Percentiles rank a stretch among this genome's conserved stretches.
These are phyloP conservation scores for Serendipita sp. DNA, from an alignment of 768 basidiomycete genomes.

Conservation along the genomic window DNA sequence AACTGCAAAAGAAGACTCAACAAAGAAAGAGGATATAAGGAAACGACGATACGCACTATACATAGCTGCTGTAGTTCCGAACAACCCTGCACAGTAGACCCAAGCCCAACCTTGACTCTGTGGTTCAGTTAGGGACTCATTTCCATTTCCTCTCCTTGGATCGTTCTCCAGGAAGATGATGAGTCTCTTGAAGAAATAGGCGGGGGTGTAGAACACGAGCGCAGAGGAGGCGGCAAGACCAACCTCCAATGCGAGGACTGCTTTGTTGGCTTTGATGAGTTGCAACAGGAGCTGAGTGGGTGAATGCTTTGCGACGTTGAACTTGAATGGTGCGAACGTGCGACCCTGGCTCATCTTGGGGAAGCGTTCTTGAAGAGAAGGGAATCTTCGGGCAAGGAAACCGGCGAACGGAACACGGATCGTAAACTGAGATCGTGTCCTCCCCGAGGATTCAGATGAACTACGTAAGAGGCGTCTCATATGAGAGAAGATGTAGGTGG, in stretches of 20 bases:
- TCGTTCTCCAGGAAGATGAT: slow-evolving; percentile 22
- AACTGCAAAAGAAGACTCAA: slow-evolving; percentile 14
- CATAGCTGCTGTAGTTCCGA: slow-evolving; percentile 26
- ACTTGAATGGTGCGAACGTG: not conserved
- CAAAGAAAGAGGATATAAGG: not conserved
- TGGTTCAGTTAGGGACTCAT: not conserved
- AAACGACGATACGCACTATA: slow-evolving; percentile 23
- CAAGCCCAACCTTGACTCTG: slow-evolving; percentile 20
- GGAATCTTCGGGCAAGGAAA: not conserved
- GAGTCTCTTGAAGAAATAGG: slow-evolving; percentile 22
- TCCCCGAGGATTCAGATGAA: not conserved
- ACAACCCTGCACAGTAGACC: slow-evolving; percentile 28
- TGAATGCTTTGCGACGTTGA: not conserved
- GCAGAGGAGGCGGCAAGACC: slow-evolving; percentile 40
- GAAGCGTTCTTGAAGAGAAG: not conserved
- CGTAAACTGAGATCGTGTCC: not conserved
- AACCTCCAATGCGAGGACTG: slow-evolving; percentile 26
- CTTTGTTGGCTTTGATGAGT: slow-evolving; percentile 39
- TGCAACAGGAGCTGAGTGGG: slow-evolving; percentile 32
- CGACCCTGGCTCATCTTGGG: not conserved
- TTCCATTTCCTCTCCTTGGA: slow-evolving; percentile 14
- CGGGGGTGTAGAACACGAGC: slow-evolving; percentile 44
- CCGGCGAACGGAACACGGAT: not conserved
- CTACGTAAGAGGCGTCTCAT: slow-evolving; percentile 31
- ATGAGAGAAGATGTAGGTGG: slow-evolving; percentile 32